Evolutionary conservation across 2,329 filamentous ascomycete species (phyloP), one percentile per base, ranked within the genome.

Genomic region (Eutypella sp.): DNA sequence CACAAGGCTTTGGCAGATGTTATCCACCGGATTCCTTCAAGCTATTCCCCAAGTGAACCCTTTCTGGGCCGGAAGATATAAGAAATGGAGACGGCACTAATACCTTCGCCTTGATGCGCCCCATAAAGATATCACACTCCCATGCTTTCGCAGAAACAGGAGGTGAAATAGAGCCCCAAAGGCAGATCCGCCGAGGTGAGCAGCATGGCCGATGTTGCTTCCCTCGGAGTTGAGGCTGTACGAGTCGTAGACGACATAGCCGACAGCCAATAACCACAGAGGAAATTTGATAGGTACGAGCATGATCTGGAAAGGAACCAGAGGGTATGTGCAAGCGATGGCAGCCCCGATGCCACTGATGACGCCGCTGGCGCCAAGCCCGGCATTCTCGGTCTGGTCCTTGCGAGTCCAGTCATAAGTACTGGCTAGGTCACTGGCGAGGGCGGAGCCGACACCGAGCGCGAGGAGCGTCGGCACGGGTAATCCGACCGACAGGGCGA

Each of bases 281-380:
- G 53, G 43, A 10, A 58, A 44, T 2, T 36, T 20, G n/a, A 59
- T 18, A 7, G 55, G 55, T 8, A 58, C 44, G 18, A 55, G 45
- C 18, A 57, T 40, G 37, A 59, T n/a, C 15, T 42, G 19, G 36
- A 58, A 51, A 4, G 44, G 49, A 27, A 47, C 25, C 3, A 24
- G 16, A 6, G 57, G 57, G 23, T 40, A 46, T 3, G 46, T 49
- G 6, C 48, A 44, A 41, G 51, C 48, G 15, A 50, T 45, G 15
- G 52, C 54, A 19, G 51, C 46, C 40, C 51, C 43, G 39, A 59
- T 25, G 13, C 57, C 57, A 42, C 53, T 31, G 16, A 59, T 50
- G 41, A 59, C 51, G 3, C 55, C 57, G 19, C 50, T 54, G n/a
- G 57, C 57, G 22, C 57, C 57, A 3, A 57, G 51, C 6, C 48